Base-by-base conservation (phyloP, 306 rosid species). In the Quercus cerris region DNA sequence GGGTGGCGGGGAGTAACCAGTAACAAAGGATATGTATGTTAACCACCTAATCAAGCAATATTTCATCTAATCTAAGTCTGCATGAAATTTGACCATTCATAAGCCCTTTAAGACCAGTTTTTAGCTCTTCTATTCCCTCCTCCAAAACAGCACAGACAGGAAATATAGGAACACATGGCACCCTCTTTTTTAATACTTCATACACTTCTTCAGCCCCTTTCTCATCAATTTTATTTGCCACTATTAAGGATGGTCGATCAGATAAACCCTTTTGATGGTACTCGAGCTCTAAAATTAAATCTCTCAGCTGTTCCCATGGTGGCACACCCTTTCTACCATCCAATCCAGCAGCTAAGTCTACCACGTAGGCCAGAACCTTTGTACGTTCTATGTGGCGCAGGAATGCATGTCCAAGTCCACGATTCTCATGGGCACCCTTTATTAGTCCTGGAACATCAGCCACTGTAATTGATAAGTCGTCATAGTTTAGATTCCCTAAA, bases 401-500 rank as follows among this genome's bases (percentile, higher is more conserved):
- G 84, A 93, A 95, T 35, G 97, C 93, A 79, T 91, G 99, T 63
- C 97, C 98, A 4, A 91, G 97, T 61, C 98, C 98, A 5, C 96
- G 89, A 73, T 93, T 87, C 81, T 87, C 89, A 67, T 95, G 99
- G 56, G 98, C 98, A 28, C 98, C 99, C 82, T 93, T 93, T 46
- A 93, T 93, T 35, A 93, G 98, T 63, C 99, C 96, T 5, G 99
- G 99, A 89, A 93, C 82, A 74, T 95, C 98, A 27, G 97, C 99
- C 75, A 93, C 93, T 3, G 96, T 95, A 82, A 93, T 87, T 78
- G 93, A 89, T 22, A 95, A 74, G 84, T 95, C 99, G 44, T 95
- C 97, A 38, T 38, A 91, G 87, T 93, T 93, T 62, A 91, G 81
- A 77, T 93, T 95, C 78, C 99, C 98, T 75, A 93, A 75, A 86